Evolutionary conservation across 257 asterid genomes (phyloP).

Genomic region (Penstemon newberryi): DNA sequence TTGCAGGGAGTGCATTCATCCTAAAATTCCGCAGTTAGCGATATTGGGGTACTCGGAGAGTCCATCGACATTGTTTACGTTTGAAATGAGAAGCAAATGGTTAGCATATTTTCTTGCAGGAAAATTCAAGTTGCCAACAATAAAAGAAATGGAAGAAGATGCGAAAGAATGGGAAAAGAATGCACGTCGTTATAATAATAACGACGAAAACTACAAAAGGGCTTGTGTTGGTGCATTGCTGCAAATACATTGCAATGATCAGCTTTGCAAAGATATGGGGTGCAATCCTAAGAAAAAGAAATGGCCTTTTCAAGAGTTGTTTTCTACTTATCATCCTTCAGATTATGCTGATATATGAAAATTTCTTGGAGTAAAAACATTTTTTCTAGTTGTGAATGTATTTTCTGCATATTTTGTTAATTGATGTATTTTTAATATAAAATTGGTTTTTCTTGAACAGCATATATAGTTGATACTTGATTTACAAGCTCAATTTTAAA

Average conservation of each 20-base stretch:
- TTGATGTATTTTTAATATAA: too few relatives aligned
- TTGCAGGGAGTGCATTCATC: conserved; percentile 63
- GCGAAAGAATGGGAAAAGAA: conserved; percentile 45
- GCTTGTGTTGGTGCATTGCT: conserved; percentile 56
- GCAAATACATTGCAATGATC: conserved; percentile 60
- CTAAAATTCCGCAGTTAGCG: conserved; percentile 57
- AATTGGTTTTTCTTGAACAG: too few relatives aligned
- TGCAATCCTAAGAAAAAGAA: conserved; percentile 52
- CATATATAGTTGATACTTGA: too few relatives aligned
- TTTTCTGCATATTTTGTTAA: too few relatives aligned
- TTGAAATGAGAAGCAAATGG: conserved; percentile 62
- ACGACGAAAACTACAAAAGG: conserved; percentile 39
- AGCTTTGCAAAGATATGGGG: conserved; percentile 52
- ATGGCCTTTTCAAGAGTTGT: conserved; percentile 34
- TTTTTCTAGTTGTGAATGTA: too few relatives aligned
- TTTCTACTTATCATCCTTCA: conserved; percentile 43
- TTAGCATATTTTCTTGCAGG: conserved; percentile 55
- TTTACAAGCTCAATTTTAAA: too few relatives aligned
- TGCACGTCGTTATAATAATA: conserved; percentile 26
- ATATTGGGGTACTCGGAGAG: conserved; percentile 62
- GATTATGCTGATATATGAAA: conserved; percentile 45
- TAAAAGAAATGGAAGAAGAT: conserved; percentile 52
- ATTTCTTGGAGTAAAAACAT: too few relatives aligned
- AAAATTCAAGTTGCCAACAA: conserved; percentile 38
- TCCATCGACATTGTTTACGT: conserved; percentile 46